Base-by-base conservation (phyloP, 805 yeast genomes). In the Saccharomycopsis sp. region DNA sequence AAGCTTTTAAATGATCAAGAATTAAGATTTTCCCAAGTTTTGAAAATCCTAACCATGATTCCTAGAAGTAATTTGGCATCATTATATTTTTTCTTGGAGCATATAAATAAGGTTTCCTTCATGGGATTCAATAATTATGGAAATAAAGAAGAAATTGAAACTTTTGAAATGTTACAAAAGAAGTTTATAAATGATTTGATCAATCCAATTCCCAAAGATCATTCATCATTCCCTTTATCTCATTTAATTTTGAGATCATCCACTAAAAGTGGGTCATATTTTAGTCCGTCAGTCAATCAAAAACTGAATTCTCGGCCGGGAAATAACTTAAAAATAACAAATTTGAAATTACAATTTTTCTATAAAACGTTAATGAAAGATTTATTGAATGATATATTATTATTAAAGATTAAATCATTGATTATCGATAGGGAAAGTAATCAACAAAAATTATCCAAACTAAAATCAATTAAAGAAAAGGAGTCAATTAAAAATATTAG, bases 51-150 rank as follows among this genome's bases (percentile, higher is more conserved):
- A 4, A 52, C 54, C 1, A 40, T 52, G 2, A 52, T 55, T 5
- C 60, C 62, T 27, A 50, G 61, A 45, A 58, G 57, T 28, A 56
- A 56, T 34, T 33, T 58, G 2, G 39, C 60, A 4, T 42, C 55
- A 5, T 41, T 57, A 21, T 33, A 55, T 10, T 17, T 26, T n/a
- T 20, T 56, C 3, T 37, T 53, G 9, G 27, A 34, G 1, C 56
- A 56, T 19, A 14, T 43, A 5, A 17, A 9, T 17, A 15, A 32
- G 15, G 37, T 44, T 17, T 37, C 41, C 5, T 21, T n/a, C n/a
- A 15, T 41, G 20, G 48, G 48, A 10, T 37, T 44, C 17, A 17
- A 13, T 27, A 17, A 17, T 5, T 18, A 29, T 14, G 26, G 13
- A 20, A 32, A 36, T 19, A n/a, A 33, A 2, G 21, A 40, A 14